A percentile compares a stretch with the other conserved stretches of the same genome.
These are phyloP conservation scores for Prosopis cineraria DNA, from an alignment of 306 rosid species.

Conservation along the genomic window DNA sequence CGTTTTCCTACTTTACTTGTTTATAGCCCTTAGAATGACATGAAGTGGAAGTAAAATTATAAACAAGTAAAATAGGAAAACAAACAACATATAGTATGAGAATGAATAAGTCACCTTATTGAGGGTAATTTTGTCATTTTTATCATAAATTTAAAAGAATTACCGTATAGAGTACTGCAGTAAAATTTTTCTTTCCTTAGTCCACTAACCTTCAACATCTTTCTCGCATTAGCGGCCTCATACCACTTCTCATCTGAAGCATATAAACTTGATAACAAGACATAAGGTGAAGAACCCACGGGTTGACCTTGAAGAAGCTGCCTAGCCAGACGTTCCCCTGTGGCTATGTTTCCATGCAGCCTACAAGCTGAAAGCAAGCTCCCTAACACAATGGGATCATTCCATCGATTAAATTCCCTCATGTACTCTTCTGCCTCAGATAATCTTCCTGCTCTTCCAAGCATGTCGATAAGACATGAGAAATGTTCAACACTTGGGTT, in stretches of 20 bases:
- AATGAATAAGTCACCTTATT: too few species aligned
- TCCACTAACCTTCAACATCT: slow-evolving; percentile 46
- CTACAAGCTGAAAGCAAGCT: slow-evolving; percentile 50
- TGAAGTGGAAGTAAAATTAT: too few species aligned
- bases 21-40: too few species aligned
- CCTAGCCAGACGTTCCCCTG: slow-evolving; percentile 38
- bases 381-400: slow-evolving; percentile 42
- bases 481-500: slow-evolving; percentile 36
- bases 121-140: too few species aligned
- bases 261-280: slow-evolving; percentile 48
- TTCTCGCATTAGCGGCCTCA: slow-evolving; percentile 41
- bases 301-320: too few species aligned
- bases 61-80: too few species aligned
- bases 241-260: slow-evolving; percentile 51
- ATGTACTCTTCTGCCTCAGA: slow-evolving; percentile 42
- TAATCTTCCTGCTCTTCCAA: too few species aligned
- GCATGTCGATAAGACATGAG: slow-evolving; percentile 50
- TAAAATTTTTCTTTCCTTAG: too few species aligned
- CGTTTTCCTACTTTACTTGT: too few species aligned
- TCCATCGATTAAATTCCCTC: slow-evolving; percentile 36
- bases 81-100: too few species aligned
- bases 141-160: too few species aligned
- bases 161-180: too few species aligned
- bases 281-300: slow-evolving; percentile 41
- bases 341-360: slow-evolving; percentile 40